Evolutionary conservation across 179 eudicot species (phyloP), one percentile per base, ranked within the genome.

Genomic region (Beta macrorhiza): DNA sequence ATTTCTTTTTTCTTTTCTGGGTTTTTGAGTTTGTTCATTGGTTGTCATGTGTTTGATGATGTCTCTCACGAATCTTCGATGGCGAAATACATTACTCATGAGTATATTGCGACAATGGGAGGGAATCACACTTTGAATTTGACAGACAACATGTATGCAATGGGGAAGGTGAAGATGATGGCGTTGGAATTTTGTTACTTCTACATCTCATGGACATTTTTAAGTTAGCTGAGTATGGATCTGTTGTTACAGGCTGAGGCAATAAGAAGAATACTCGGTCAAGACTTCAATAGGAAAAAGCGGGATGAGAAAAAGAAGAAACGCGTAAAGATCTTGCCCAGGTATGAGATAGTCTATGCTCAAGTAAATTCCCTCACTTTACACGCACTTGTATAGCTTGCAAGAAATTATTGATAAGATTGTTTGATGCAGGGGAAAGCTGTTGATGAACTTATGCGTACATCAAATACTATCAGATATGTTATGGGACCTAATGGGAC

Each of bases 201-300:
- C 25, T 25, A 25, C 25, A 25, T 45, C 56, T 70, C 51, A 72
- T 32, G 2, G 25, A 49, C 57, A 63, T 73, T 82, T 25, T 71
- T 47, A 55, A 72, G 63, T 69, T 63, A 76, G 56, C 61, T 85
- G 79, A 74, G 32, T 59, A 42, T 56, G 19, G 75, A 29, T 74
- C 47, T 69, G 78, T 77, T 74, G 63, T 75, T 82, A 67, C 84
- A 95, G 99, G 98, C 91, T n/a, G 99, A 95, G 90, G 25, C 25
- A 0, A 25, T 25, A 25, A 92, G 94, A 81, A 93, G 90, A 88
- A 95, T 95, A 75, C 97, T 95, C 20, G 99, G 99, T 70, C 98
- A 93, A 88, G 99, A 96, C 84, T 94, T 98, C 49, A 90, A 85
- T 84, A 84, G 98, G 90, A 94, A 90, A 92, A 96, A 94, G 89